phyloP scores from a whole-genome alignment of 2,329 filamentous ascomycete genomes.

The Aspergillus sp. region DNA sequence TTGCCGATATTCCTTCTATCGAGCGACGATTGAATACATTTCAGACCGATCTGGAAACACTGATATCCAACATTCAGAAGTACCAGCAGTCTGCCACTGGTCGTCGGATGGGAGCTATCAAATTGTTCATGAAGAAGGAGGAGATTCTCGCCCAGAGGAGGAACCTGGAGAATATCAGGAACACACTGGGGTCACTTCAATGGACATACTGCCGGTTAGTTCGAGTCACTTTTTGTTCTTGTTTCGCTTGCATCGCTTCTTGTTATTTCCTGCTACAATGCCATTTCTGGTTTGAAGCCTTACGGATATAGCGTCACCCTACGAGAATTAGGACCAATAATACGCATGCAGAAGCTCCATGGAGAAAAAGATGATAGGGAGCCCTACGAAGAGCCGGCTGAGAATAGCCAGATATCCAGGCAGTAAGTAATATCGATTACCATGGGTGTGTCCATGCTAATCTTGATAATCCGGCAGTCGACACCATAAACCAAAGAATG shows the following conservation, averaged over 20 bases:
- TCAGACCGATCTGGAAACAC: neutral
- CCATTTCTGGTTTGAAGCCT: no score
- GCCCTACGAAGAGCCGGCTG: neutral
- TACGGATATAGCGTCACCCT: neutral
- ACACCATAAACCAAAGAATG: neutral
- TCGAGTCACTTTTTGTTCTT: neutral
- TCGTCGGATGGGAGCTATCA: neutral
- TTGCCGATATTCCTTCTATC: neutral
- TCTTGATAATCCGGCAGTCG: neutral
- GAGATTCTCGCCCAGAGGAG: neutral
- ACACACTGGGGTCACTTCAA: neutral
- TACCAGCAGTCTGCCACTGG: neutral
- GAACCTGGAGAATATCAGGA: neutral
- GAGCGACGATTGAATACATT: neutral
- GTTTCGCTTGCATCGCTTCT: neutral
- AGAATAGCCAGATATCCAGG: neutral
- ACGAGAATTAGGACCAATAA: neutral
- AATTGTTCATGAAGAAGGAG: neutral
- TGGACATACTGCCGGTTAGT: neutral
- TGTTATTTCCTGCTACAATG: no score
- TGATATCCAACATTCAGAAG: neutral
- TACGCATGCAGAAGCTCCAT: neutral
- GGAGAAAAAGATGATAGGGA: neutral
- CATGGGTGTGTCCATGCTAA: neutral
- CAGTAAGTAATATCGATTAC: neutral